These are phyloP conservation scores for Aspergillus glaucus DNA, from an alignment of 2,329 filamentous ascomycete species.

Conservation along the genomic window DNA sequence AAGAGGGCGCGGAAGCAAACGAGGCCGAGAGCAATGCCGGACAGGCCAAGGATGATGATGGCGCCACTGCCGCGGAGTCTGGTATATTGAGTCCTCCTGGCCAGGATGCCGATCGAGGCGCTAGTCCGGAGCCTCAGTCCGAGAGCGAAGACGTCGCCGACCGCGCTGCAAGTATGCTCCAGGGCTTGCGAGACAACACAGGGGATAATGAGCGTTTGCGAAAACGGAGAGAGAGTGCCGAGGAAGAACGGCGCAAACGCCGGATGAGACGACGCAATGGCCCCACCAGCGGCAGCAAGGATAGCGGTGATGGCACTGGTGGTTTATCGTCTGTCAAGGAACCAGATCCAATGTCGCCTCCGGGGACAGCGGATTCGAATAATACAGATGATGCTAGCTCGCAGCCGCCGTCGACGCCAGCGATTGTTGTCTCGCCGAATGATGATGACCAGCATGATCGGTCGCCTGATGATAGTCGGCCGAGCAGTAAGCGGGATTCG, in stretches of 20 bases:
- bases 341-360: conserved; percentile 27
- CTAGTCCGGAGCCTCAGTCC: conserved; percentile 31
- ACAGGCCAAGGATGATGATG: conserved; percentile 18
- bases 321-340: conserved; percentile 22
- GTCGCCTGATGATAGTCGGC: conserved; percentile 12
- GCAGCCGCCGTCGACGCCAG: conserved; percentile 21
- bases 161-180: conserved; percentile 73
- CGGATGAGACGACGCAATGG: conserved; percentile 61
- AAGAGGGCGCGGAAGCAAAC: conserved; percentile 53
- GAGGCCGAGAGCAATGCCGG: conserved; percentile 35
- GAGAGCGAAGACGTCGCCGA: conserved; percentile 72
- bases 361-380: conserved; percentile 13
- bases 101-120: conserved; percentile 28
- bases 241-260: conserved; percentile 66
- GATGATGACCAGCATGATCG: conserved; percentile 16
- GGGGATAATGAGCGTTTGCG: conserved; percentile 54
- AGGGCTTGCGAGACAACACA: conserved; percentile 65
- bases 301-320: conserved; percentile 26
- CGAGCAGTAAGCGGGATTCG: neutral
- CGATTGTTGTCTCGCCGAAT: conserved; percentile 31
- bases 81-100: conserved; percentile 47
- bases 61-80: conserved; percentile 34
- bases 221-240: conserved; percentile 65
- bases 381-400: conserved; percentile 17
- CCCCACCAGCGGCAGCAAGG: conserved; percentile 29